Evolutionary conservation across 2,329 filamentous ascomycete genomes (phyloP).

Genomic region (Paecilomyces sp.): DNA sequence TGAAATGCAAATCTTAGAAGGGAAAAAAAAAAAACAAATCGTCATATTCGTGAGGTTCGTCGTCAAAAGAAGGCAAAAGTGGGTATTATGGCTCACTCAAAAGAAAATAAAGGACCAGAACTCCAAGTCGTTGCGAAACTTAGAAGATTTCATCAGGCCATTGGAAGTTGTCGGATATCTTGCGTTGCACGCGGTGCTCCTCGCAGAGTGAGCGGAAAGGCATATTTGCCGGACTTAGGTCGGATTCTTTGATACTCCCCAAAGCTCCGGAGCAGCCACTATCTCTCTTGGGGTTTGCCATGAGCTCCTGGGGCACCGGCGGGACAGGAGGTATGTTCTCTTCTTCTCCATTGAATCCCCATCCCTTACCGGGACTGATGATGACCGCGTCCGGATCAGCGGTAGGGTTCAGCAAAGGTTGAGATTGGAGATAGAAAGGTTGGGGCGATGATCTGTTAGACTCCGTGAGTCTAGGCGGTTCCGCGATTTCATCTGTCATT

Average conservation of each 20-base stretch:
- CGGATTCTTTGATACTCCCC: constrained; percentile 10
- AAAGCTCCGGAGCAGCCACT: constrained; percentile 14
- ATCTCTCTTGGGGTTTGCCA: constrained; percentile 19
- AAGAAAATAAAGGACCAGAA: not conserved
- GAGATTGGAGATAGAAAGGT: constrained; percentile 15
- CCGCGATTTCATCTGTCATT: not conserved
- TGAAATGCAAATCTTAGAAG: not conserved
- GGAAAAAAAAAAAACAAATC: not conserved
- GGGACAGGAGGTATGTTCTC: constrained; percentile 34
- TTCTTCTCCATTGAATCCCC: constrained; percentile 13
- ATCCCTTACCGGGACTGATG: not conserved
- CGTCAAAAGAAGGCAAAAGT: not conserved
- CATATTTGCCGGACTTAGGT: not conserved
- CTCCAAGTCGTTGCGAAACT: constrained; percentile 5
- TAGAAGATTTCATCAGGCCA: constrained; percentile 41
- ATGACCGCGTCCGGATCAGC: not conserved
- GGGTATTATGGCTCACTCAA: not conserved
- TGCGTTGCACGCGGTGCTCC: not conserved
- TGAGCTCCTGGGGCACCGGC: constrained; percentile 28
- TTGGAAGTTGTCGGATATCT: constrained; percentile 21
- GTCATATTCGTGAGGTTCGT: not conserved
- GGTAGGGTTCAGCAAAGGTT: constrained; percentile 12
- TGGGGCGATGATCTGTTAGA: not conserved
- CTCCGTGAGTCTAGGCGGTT: not conserved
- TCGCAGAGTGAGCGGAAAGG: not conserved